Evolutionary conservation across 371 early-diverging fungal species (phyloP).

Genomic region (Mucor sp.): DNA sequence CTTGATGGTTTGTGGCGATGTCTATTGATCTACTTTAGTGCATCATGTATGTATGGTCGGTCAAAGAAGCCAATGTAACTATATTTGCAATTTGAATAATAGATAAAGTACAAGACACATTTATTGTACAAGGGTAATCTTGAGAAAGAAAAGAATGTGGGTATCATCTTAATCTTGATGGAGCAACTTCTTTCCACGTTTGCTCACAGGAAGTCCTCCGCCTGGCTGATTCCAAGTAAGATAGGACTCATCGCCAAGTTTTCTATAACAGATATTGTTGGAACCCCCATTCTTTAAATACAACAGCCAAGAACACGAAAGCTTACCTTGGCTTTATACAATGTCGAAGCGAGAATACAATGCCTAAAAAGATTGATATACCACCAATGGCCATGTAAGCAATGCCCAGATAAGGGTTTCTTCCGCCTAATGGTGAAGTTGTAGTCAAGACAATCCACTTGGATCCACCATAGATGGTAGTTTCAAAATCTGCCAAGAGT

Average conservation of each 20-base stretch:
- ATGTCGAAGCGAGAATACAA: constrained; percentile 82
- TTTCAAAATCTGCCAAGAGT: constrained; percentile 70
- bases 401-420: constrained; percentile 93
- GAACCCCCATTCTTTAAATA: background rate
- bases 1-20: background rate
- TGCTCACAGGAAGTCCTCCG: constrained; percentile 34
- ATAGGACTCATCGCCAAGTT: constrained; percentile 91
- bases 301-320: background rate
- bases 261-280: constrained; percentile 46
- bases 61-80: too few species aligned
- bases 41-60: too few species aligned
- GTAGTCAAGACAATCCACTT: constrained; percentile 93
- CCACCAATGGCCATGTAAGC: constrained; percentile 91
- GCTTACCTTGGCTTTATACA: constrained; percentile 83
- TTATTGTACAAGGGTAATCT: background rate
- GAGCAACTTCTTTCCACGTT: constrained; percentile 21
- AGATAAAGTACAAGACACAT: too few species aligned
- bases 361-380: constrained; percentile 89
- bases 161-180: constrained; percentile 27
- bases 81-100: too few species aligned
- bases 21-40: too few species aligned
- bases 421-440: constrained; percentile 90
- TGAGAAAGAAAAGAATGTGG: background rate
- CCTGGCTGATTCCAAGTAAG: constrained; percentile 92
- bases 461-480: constrained; percentile 80